Conservation (phyloP, 768 basidiomycete species). For the Roridomyces roridus region DNA sequence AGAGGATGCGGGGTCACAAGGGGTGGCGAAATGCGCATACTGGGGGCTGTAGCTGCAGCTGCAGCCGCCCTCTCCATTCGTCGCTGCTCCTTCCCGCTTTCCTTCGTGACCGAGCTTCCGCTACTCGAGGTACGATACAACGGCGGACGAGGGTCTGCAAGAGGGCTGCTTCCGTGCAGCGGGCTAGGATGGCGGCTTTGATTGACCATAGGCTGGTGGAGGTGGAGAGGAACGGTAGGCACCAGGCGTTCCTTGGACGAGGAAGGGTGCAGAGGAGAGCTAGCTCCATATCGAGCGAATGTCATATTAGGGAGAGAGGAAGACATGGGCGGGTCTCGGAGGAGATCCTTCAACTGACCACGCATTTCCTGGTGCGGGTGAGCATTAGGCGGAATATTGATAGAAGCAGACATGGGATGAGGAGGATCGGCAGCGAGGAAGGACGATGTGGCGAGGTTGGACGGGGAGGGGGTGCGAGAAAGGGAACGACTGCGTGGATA, state of each 20-base stretch:
- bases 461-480: slow-evolving; percentile 19
- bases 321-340: slow-evolving; percentile 47
- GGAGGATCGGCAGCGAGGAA: slow-evolving; percentile 11
- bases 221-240: neutral
- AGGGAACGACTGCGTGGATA: slow-evolving; percentile 25
- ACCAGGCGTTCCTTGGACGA: slow-evolving; percentile 3
- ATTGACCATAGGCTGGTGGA: slow-evolving; percentile 7
- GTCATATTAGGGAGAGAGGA: slow-evolving; percentile 52
- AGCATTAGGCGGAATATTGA: slow-evolving; percentile 17
- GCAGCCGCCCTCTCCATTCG: slow-evolving; percentile 32
- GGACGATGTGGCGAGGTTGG: neutral
- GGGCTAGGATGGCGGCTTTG: slow-evolving; percentile 17
- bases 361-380: slow-evolving; percentile 38
- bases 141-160: slow-evolving; percentile 6
- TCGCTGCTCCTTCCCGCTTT: slow-evolving; percentile 40
- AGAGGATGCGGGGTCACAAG: neutral
- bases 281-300: slow-evolving; percentile 7
- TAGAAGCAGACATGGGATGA: slow-evolving; percentile 27
- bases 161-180: neutral
- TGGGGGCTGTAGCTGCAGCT: slow-evolving; percentile 17
- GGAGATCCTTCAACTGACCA: slow-evolving; percentile 52
- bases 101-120: slow-evolving; percentile 14
- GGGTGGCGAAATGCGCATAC: neutral
- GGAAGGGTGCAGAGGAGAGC: neutral
- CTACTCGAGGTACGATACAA: slow-evolving; percentile 2